These are phyloP conservation scores for Auriscalpium vulgare DNA, from an alignment of 768 basidiomycete species.

Conservation along the genomic window DNA sequence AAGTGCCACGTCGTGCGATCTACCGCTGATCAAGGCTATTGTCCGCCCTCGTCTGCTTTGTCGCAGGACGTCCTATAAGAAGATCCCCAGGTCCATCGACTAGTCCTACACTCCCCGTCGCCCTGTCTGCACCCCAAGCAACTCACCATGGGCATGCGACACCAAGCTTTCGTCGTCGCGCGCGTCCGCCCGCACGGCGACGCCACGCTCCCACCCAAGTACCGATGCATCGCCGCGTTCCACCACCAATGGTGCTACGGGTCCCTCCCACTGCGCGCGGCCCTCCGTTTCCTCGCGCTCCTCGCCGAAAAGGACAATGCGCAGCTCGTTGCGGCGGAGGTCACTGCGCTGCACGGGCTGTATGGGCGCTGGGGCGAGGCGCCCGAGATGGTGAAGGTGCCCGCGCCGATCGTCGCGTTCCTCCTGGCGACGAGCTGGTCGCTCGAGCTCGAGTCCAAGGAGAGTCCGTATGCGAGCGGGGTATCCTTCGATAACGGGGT, in stretches of 20 bases:
- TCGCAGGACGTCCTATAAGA: too few relatives aligned
- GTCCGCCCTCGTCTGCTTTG: too few relatives aligned
- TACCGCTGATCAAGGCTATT: too few relatives aligned
- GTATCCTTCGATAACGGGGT: neutral
- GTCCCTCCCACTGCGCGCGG: conserved; percentile 23
- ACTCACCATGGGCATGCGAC: neutral
- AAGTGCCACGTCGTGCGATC: too few relatives aligned
- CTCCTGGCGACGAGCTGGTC: conserved; percentile 24
- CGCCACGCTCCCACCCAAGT: conserved; percentile 4
- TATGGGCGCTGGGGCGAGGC: conserved; percentile 16
- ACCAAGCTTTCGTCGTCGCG: neutral
- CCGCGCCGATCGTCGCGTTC: conserved; percentile 27
- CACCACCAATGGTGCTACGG: conserved; percentile 36
- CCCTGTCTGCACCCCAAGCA: too few relatives aligned
- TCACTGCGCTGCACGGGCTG: conserved; percentile 24
- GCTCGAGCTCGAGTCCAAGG: conserved; percentile 17
- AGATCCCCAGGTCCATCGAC: too few relatives aligned
- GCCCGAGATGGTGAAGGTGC: conserved; percentile 17
- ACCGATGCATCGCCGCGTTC: conserved; percentile 32
- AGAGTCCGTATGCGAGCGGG: conserved; percentile 1
- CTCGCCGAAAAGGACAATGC: conserved; percentile 29
- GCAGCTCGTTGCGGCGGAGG: conserved; percentile 28
- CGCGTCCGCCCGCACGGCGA: neutral
- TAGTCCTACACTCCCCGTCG: too few relatives aligned
- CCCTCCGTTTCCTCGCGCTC: conserved; percentile 27